These are phyloP conservation scores for Cladophialophora carrionii DNA, from an alignment of 2,329 filamentous ascomycete genomes.

Conservation along the genomic window DNA sequence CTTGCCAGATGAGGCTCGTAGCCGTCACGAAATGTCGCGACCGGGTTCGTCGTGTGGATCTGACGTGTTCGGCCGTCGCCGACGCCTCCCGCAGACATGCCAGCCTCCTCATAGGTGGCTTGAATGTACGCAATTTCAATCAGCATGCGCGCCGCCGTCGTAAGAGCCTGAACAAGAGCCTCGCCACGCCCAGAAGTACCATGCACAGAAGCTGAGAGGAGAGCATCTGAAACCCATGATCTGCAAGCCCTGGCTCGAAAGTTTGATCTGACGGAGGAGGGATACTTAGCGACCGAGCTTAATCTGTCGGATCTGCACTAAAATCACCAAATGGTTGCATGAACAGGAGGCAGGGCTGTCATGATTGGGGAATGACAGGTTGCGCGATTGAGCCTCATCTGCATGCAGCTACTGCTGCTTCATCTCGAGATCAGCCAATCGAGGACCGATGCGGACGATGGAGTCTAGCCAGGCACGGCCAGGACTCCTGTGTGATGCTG, in stretches of 20 bases:
- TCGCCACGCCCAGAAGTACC: background rate
- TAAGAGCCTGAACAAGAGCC: background rate
- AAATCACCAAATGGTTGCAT: slow-evolving; percentile 8
- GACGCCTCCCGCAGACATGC: background rate
- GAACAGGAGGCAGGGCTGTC: slow-evolving; percentile 2
- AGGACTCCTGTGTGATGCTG: background rate
- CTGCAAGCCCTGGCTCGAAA: background rate
- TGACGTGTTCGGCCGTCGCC: background rate
- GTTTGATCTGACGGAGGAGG: background rate
- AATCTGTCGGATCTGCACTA: slow-evolving; percentile 2
- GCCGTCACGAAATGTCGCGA: background rate
- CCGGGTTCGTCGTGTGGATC: background rate
- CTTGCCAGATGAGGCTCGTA: background rate
- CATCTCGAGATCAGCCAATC: slow-evolving; percentile 15
- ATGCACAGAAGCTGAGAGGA: background rate
- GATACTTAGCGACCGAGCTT: slow-evolving; percentile 3
- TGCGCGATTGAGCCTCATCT: slow-evolving; percentile 6
- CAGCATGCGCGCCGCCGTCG: background rate
- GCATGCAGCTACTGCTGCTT: slow-evolving; percentile 5
- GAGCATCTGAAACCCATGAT: background rate
- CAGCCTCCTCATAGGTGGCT: background rate
- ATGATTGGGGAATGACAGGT: slow-evolving; percentile 1
- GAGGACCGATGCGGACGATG: background rate
- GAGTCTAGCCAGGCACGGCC: background rate
- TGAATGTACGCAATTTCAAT: background rate